Evolutionary conservation across 2,329 filamentous ascomycete genomes (phyloP), one percentile per base, ranked within the genome.

Genomic region (Coleophoma cylindrospora): DNA sequence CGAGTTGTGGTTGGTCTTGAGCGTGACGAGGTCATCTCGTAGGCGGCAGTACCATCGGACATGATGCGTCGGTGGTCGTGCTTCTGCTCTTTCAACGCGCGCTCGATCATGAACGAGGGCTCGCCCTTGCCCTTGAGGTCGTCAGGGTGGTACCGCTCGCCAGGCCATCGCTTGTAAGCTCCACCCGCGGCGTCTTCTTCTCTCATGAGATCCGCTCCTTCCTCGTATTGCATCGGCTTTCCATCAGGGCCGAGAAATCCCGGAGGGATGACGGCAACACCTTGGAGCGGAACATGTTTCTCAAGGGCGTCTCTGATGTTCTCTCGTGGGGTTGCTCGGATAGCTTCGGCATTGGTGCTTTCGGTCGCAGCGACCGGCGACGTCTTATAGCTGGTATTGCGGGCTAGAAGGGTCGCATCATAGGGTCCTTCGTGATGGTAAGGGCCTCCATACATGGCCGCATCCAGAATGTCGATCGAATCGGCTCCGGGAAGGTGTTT

Each of bases 391-490:
- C 68, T 75, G 4, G 71, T 74, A 69, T 96, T 96, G 44, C 89
- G 80, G 12, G 87, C 81, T 1, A 86, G 74, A 47, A 89, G 75
- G 2, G 89, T 86, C 10, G 91, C 89, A 65, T 97, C 92, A 60
- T 88, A 97, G 0, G 92, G 92, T 0, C 92, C 91, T 56, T 86
- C 89, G 61, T 97, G 92, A 67, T 96, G 92, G 68, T 95, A 96
- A 2, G 77, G 70, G 15, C 76, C 77, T 46, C 80, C 79, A 38
- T 76, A 67, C n/a, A 79, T 68, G 3, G 77, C 72, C 48, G 73
- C 76, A 64, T 96, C 92, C 1, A 97, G 80, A 5, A 74, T 73
- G 66, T 96, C 92, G 61, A 97, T 94, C 9, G 77, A 75, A 66
- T 97, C 91, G 2, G 89, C 79, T 43, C 79, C 79, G 22, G 84